Evolutionary conservation across 345 rosid species (phyloP), one percentile per base, ranked within the genome.

Genomic region (Brassica napus): DNA sequence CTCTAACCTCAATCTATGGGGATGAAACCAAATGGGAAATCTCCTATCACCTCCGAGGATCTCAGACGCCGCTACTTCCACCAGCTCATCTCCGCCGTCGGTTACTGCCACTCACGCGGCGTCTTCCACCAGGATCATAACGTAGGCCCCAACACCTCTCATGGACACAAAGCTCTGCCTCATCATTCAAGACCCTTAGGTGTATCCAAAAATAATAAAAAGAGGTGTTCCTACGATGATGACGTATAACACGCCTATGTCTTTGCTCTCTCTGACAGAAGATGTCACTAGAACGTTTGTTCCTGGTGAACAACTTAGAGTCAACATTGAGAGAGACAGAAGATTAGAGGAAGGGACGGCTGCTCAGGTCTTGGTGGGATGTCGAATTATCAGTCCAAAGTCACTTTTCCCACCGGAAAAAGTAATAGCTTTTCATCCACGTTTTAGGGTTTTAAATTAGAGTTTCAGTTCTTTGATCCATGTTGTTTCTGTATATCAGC

Each of bases 321-420:
- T 84, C 34, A 79, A 84, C 26, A 32, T 76, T 14, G 86, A 81
- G 24, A 67, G 75, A 64, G 84, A 87, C 8, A 74, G 26, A 59
- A 79, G 83, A 34, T 65, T 85, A 74, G 87, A 84, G 68, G 86
- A 89, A 73, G 97, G 89, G 67, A 76, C 86, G 2, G 84, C 77
- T 55, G 89, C 88, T 57, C 91, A 30, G 3, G 32, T 30, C 5
- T 30, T 30, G 3, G 3, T 30, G 32, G 24, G 24, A 23, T 23
- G 24, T 23, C 24, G 24, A 23, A 23, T 23, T 23, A 23, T 23
- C 24, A 23, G 24, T 23, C 24, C 24, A 23, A 23, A 23, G 24
- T 23, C 24, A 23, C 24, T 23, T 23, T 23, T 23, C 24, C 24
- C 24, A 23, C 24, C 24, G 24, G 24, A 23, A 23, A 23, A 23